Conservation (phyloP, 2,329 filamentous ascomycete genomes). For the Penicillium sp. region DNA sequence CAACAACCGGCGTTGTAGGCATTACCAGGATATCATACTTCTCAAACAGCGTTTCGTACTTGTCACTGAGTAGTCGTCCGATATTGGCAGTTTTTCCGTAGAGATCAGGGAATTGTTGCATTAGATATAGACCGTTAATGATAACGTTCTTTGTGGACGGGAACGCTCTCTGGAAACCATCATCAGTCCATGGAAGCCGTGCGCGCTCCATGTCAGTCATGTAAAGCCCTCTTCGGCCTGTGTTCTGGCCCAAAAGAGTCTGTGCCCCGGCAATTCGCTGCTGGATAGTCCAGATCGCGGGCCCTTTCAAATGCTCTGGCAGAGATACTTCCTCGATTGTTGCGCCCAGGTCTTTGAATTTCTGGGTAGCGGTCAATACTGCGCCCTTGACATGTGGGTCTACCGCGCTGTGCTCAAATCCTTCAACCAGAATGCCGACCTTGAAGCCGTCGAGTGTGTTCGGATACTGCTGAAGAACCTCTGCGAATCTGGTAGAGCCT, state of each 20-base stretch:
- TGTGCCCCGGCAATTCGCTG: conserved; percentile 44
- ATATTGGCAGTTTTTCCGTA: conserved; percentile 46
- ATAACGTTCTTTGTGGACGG: conserved; percentile 48
- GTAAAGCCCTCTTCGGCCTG: conserved; percentile 51
- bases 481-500: conserved; percentile 23
- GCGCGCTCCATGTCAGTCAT: conserved; percentile 54
- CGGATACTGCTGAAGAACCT: conserved; percentile 6
- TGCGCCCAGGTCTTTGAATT: conserved; percentile 51
- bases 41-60: conserved; percentile 43
- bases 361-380: conserved; percentile 46
- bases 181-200: conserved; percentile 49
- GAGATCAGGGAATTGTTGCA: conserved; percentile 40
- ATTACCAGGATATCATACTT: conserved; percentile 44
- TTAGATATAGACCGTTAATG: conserved; percentile 44
- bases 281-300: conserved; percentile 51
- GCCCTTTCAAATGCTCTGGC: conserved; percentile 48
- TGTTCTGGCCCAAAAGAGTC: conserved; percentile 45
- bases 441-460: conserved; percentile 23
- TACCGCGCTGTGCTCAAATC: conserved; percentile 43
- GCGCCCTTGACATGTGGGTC: conserved; percentile 43
- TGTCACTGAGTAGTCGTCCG: conserved; percentile 39
- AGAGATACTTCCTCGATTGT: conserved; percentile 53
- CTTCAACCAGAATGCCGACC: conserved; percentile 50
- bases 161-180: conserved; percentile 51
- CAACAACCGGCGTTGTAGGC: conserved; percentile 37